These are phyloP conservation scores for Fusarium pseudocircinatum DNA, from an alignment of 2,329 filamentous ascomycete species.

Conservation along the genomic window DNA sequence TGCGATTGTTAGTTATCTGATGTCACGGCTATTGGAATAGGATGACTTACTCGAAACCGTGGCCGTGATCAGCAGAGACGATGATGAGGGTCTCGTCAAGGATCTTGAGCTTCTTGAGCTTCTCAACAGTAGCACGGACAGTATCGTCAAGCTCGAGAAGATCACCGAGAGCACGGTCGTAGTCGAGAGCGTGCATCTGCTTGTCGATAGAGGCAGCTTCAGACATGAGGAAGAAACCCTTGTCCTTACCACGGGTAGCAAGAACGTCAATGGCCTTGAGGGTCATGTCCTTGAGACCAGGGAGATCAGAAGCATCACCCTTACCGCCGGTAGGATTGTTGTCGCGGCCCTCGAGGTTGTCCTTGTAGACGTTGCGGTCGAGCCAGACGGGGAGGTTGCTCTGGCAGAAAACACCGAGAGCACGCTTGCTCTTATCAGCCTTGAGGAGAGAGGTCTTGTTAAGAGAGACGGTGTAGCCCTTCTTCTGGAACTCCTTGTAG, in stretches of 20 bases:
- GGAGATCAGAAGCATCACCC: constrained; percentile 75
- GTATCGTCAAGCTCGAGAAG: constrained; percentile 89
- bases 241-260: constrained; percentile 69
- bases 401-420: constrained; percentile 81
- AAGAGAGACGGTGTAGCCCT: constrained; percentile 75
- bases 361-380: constrained; percentile 81
- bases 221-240: constrained; percentile 88
- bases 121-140: constrained; percentile 76
- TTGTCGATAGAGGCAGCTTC: constrained; percentile 89
- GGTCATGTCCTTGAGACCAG: constrained; percentile 89
- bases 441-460: constrained; percentile 77
- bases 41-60: constrained; percentile 73
- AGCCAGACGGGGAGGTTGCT: constrained; percentile 85
- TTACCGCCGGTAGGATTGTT: constrained; percentile 76
- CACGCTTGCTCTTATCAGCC: constrained; percentile 66
- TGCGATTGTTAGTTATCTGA: background rate
- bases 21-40: background rate
- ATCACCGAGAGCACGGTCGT: constrained; percentile 85
- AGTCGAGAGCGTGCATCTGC: constrained; percentile 88
- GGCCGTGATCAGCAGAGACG: constrained; percentile 88
- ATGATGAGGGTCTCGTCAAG: constrained; percentile 81
- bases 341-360: constrained; percentile 72
- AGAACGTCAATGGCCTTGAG: constrained; percentile 86
- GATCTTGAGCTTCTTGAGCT: constrained; percentile 71
- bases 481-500: constrained; percentile 78